Percentiles rank a stretch among this genome's conserved stretches.
These are phyloP conservation scores for Solanum sejunctum DNA, from an alignment of 257 asterid genomes.

Conservation along the genomic window DNA sequence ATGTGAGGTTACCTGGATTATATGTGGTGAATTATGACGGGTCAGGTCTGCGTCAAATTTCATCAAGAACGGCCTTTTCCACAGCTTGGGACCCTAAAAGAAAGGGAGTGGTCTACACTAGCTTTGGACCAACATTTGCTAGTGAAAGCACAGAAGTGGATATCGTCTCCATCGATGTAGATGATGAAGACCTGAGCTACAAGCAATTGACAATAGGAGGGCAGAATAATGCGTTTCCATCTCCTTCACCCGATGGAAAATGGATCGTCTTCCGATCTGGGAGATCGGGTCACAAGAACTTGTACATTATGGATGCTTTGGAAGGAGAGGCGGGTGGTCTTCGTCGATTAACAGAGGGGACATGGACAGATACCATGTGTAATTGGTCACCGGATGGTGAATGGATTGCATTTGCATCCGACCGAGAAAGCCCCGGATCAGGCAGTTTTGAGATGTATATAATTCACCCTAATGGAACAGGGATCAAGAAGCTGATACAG, in stretches of 20 bases:
- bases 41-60: constrained; percentile 43
- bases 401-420: constrained; percentile 83
- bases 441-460: constrained; percentile 65
- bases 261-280: constrained; percentile 84
- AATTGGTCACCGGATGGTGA: constrained; percentile 88
- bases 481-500: constrained; percentile 59
- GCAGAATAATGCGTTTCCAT: constrained; percentile 75
- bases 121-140: constrained; percentile 60
- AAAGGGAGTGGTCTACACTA: constrained; percentile 71
- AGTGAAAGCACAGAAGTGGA: constrained; percentile 68
- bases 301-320: constrained; percentile 77
- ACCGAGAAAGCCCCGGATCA: constrained; percentile 63
- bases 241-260: constrained; percentile 87
- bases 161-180: constrained; percentile 59
- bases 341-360: constrained; percentile 44
- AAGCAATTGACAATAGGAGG: constrained; percentile 48
- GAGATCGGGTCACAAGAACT: constrained; percentile 70
- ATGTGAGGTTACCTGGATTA: constrained; percentile 43
- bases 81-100: constrained; percentile 84
- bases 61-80: constrained; percentile 33
- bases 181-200: constrained; percentile 36
- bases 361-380: constrained; percentile 89
- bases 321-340: constrained; percentile 60
- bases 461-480: constrained; percentile 77
- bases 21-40: constrained; percentile 71